Evolutionary conservation across 2,329 filamentous ascomycete species (phyloP).

Genomic region (Aspergillus glaucus): DNA sequence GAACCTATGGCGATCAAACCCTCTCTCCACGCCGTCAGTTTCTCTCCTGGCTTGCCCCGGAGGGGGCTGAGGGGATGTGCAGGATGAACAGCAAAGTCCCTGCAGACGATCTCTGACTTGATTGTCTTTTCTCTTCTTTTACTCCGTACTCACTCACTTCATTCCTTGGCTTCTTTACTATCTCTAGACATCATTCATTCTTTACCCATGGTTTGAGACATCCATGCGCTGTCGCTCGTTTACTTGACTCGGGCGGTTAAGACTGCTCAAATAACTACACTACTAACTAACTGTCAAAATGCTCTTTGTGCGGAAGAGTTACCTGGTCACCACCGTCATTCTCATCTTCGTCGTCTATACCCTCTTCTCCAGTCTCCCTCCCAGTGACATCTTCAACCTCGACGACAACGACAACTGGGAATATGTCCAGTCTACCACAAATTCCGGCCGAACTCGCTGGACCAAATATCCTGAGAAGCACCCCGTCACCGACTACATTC

Average conservation of each 20-base stretch:
- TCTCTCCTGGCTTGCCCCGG: no score
- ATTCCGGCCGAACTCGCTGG: constrained; percentile 54
- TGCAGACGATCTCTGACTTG: no score
- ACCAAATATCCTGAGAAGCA: constrained; percentile 65
- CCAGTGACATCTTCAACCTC: constrained; percentile 9
- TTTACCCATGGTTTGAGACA: no score
- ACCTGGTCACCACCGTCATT: constrained; percentile 19
- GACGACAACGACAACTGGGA: constrained; percentile 7
- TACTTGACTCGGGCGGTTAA: no score
- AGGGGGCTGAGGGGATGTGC: neutral
- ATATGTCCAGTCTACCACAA: constrained; percentile 3
- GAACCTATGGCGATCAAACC: neutral
- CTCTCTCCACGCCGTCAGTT: neutral
- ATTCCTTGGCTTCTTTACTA: neutral
- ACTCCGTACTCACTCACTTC: neutral
- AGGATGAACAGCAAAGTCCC: neutral
- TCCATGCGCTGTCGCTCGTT: no score
- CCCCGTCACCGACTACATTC: constrained; percentile 64
- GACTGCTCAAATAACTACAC: neutral
- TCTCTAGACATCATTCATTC: neutral
- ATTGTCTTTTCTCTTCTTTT: constrained; percentile 2
- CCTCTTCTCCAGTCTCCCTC: constrained; percentile 18
- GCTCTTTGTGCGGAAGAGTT: constrained; percentile 20
- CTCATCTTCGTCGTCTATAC: constrained; percentile 20
- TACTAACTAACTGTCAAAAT: constrained; percentile 9